Conservation (phyloP, 352 stramenopile genomes). For the Phytophthora lateralis region DNA sequence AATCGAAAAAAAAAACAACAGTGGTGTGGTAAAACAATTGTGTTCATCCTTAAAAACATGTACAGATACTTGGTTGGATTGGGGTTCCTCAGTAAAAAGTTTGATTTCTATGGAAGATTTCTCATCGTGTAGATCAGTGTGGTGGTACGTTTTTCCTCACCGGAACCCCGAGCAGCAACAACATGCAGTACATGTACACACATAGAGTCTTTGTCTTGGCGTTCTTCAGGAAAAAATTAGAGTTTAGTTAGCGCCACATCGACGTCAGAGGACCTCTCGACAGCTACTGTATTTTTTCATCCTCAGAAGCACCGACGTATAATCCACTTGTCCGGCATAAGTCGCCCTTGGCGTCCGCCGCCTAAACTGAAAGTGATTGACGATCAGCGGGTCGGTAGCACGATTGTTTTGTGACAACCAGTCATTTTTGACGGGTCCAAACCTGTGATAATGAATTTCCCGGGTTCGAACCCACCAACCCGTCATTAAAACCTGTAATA, state of each 20-base stretch:
- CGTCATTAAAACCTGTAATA: constrained; percentile 1
- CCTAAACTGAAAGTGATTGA: constrained; percentile 24
- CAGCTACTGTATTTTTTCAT: constrained; percentile 78
- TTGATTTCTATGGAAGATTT: constrained; percentile 79
- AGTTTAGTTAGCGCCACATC: constrained; percentile 68
- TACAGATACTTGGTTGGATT: neutral
- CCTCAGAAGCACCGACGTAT: constrained; percentile 47
- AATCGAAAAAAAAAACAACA: too few species aligned
- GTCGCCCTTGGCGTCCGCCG: neutral
- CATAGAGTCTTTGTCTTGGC: constrained; percentile 1
- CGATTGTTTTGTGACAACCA: constrained; percentile 3
- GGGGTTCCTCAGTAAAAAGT: constrained; percentile 61
- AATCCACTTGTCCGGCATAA: neutral
- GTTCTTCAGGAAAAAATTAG: constrained; percentile 91
- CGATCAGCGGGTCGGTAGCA: neutral
- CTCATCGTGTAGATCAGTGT: constrained; percentile 76
- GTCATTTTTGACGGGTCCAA: constrained; percentile 24
- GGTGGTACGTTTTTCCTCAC: constrained; percentile 76
- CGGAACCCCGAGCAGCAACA: constrained; percentile 36
- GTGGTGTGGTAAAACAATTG: neutral
- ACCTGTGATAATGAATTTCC: constrained; percentile 1
- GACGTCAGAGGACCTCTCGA: constrained; percentile 38
- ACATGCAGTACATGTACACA: constrained; percentile 3
- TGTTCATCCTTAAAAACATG: neutral
- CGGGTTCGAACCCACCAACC: constrained; percentile 18